These are phyloP conservation scores for Globisporangium apiculatum DNA, from an alignment of 352 stramenopile species.

Conservation along the genomic window DNA sequence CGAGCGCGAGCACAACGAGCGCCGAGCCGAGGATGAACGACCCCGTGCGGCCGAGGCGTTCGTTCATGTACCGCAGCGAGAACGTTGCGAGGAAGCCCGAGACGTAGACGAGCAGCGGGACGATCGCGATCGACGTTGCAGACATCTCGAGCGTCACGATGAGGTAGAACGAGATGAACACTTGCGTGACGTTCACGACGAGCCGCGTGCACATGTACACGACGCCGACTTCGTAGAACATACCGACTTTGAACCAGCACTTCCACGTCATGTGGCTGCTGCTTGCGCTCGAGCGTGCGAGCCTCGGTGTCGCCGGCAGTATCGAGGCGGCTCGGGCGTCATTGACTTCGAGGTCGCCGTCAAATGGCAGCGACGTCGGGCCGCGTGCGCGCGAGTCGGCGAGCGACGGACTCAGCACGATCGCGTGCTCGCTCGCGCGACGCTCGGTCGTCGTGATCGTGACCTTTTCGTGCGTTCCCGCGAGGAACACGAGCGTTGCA, in stretches of 20 bases:
- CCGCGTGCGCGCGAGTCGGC: slow-evolving; percentile 38
- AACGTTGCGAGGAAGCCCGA: slow-evolving; percentile 79
- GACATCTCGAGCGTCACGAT: slow-evolving; percentile 85
- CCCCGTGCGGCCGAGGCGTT: slow-evolving; percentile 51
- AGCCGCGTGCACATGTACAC: slow-evolving; percentile 87
- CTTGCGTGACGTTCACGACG: slow-evolving; percentile 81
- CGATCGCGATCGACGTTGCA: slow-evolving; percentile 74
- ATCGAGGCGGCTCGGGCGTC: slow-evolving; percentile 5
- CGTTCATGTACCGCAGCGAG: slow-evolving; percentile 69
- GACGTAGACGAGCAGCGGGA: slow-evolving; percentile 78
- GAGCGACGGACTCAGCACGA: slow-evolving; percentile 47
- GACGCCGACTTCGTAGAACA: slow-evolving; percentile 84
- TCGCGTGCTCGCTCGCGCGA: slow-evolving; percentile 15
- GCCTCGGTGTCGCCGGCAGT: no score
- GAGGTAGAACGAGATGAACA: slow-evolving; percentile 86
- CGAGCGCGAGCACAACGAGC: slow-evolving; percentile 46
- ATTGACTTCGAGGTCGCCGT: slow-evolving; percentile 38
- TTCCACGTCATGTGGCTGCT: slow-evolving; percentile 60
- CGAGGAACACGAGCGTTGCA: slow-evolving; percentile 58
- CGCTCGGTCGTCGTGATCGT: slow-evolving; percentile 17
- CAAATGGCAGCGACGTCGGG: slow-evolving; percentile 38
- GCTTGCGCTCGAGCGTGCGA: neutral
- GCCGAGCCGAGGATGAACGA: slow-evolving; percentile 56
- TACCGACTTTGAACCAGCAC: slow-evolving; percentile 63
- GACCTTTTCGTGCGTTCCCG: slow-evolving; percentile 57